Percentiles rank a stretch among this genome's conserved stretches.
phyloP scores from a whole-genome alignment of 345 rosid genomes.

The Reutealis trisperma region DNA sequence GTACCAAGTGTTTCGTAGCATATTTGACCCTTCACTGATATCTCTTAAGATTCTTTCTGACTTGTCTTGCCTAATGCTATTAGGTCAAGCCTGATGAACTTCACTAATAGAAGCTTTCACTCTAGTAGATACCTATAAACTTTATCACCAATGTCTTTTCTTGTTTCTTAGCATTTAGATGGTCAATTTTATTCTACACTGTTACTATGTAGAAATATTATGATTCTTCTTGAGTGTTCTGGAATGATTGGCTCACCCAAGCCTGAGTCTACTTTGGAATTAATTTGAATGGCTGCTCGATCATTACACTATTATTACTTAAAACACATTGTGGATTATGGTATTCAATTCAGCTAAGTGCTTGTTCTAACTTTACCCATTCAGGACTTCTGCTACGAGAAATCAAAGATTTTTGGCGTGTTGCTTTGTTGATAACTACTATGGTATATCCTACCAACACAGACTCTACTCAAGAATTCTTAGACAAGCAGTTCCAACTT shows the following conservation, averaged over 20 bases:
- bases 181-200: not conserved
- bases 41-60: not conserved
- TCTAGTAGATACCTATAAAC: not conserved
- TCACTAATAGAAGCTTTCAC: not conserved
- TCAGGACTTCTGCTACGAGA: conserved; percentile 79
- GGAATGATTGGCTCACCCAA: not conserved
- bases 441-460: conserved; percentile 46
- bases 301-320: not conserved
- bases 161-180: not conserved
- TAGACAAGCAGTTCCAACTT: conserved; percentile 39
- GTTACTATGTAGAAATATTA: not conserved
- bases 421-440: conserved; percentile 63
- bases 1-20: conserved; percentile 34
- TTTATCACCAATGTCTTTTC: not conserved
- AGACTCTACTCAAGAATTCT: conserved; percentile 37
- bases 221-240: not conserved
- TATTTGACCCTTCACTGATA: not conserved
- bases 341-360: not conserved
- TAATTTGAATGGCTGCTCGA: not conserved
- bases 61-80: not conserved
- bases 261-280: not conserved
- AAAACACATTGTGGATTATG: not conserved
- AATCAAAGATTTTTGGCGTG: conserved; percentile 84
- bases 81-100: not conserved
- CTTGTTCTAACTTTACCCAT: conserved; percentile 12